Percentiles rank a stretch among this genome's conserved stretches.
Evolutionary conservation across 1,139 yeast species (phyloP).

Genomic region (Debaryomycetaceae sp.): DNA sequence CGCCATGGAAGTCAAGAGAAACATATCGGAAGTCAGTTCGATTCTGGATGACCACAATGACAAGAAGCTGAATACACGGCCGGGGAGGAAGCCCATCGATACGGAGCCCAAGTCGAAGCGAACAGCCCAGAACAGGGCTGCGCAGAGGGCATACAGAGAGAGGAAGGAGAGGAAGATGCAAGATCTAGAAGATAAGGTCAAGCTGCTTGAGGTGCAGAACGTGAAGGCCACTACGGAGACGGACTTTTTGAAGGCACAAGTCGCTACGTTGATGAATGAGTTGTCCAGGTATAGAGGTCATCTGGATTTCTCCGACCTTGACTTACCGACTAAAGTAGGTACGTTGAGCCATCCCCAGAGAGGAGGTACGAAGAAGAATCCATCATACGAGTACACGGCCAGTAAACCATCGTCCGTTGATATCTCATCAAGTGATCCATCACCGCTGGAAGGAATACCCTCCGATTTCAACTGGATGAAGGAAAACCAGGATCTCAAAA

Average conservation of each 20-base stretch:
- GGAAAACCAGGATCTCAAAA: constrained; percentile 12
- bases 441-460: constrained; percentile 14
- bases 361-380: constrained; percentile 13
- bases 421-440: constrained; percentile 18
- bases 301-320: constrained; percentile 32
- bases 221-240: constrained; percentile 63
- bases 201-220: constrained; percentile 66
- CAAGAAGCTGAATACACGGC: constrained; percentile 39
- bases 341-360: constrained; percentile 25
- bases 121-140: constrained; percentile 96
- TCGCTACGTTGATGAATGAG: constrained; percentile 69
- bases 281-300: constrained; percentile 59
- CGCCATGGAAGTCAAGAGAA: constrained; percentile 32
- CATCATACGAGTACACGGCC: constrained; percentile 3
- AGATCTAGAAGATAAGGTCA: constrained; percentile 79
- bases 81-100: constrained; percentile 69
- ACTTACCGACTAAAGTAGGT: constrained; percentile 33
- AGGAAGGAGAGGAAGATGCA: constrained; percentile 85
- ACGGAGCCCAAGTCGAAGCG: constrained; percentile 82
- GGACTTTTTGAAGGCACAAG: constrained; percentile 72
- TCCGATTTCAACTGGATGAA: constrained; percentile 37
- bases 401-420: constrained; percentile 9
- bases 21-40: constrained; percentile 24
- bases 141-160: constrained; percentile 94
- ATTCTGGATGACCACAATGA: constrained; percentile 24